A percentile compares a stretch with the other conserved stretches of the same genome.
These are phyloP conservation scores for Chaetomidium leptoderma DNA, from an alignment of 495 filamentous ascomycete genomes.

Conservation along the genomic window DNA sequence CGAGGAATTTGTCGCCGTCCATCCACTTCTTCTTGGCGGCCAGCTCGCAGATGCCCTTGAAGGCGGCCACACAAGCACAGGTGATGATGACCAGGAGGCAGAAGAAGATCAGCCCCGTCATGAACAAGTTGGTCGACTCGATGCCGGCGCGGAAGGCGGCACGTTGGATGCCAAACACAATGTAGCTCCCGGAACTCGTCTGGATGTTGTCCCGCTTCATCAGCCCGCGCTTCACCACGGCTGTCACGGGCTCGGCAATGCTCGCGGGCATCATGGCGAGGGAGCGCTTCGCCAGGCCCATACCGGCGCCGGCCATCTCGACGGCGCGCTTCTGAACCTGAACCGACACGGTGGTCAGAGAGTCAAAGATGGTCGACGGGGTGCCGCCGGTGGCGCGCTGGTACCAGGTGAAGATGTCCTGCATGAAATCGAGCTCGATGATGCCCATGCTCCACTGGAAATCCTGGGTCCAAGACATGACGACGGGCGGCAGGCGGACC, in stretches of 20 bases:
- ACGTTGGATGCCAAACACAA: slow-evolving; percentile 85
- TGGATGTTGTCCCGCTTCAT: slow-evolving; percentile 47
- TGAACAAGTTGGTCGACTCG: slow-evolving; percentile 89
- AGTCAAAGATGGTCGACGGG: slow-evolving; percentile 74
- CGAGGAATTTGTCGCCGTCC: slow-evolving; percentile 81
- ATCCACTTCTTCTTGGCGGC: slow-evolving; percentile 71
- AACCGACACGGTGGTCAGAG: slow-evolving; percentile 72
- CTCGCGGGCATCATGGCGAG: slow-evolving; percentile 50
- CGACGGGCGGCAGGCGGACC: slow-evolving; percentile 80
- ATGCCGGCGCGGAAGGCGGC: slow-evolving; percentile 83
- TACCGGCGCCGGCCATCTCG: slow-evolving; percentile 27
- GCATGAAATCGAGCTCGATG: slow-evolving; percentile 80
- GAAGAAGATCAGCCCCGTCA: slow-evolving; percentile 89
- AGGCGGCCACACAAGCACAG: slow-evolving; percentile 65
- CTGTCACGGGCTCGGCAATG: slow-evolving; percentile 37
- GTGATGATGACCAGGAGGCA: slow-evolving; percentile 72
- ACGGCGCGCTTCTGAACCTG: slow-evolving; percentile 74
- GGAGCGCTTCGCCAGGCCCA: slow-evolving; percentile 46
- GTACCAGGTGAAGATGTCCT: slow-evolving; percentile 91
- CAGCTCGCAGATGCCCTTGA: slow-evolving; percentile 78
- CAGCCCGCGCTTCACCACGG: slow-evolving; percentile 29
- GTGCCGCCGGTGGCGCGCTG: slow-evolving; percentile 90
- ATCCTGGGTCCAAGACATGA: slow-evolving; percentile 94
- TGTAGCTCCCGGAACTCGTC: slow-evolving; percentile 51
- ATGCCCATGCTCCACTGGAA: slow-evolving; percentile 99